Percentiles rank a stretch among this genome's conserved stretches.
These are phyloP conservation scores for Diaporthe sp. DNA, from an alignment of 2,329 filamentous ascomycete genomes.

Conservation along the genomic window DNA sequence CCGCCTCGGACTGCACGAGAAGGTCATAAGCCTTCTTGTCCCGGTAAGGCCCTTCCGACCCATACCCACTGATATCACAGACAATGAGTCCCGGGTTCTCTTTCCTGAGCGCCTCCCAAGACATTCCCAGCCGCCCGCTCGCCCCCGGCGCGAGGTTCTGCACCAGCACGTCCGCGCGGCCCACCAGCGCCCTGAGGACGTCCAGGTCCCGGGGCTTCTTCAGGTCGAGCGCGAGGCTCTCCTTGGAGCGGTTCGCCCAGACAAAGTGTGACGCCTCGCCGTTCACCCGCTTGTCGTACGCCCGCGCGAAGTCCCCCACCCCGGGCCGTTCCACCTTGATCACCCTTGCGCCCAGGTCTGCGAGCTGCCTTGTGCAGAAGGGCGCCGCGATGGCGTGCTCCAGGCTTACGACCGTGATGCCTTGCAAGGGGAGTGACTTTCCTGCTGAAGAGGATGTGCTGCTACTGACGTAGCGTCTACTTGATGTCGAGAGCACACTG, in stretches of 20 bases:
- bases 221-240: conserved; percentile 63
- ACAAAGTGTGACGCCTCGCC: conserved; percentile 66
- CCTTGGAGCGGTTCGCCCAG: conserved; percentile 68
- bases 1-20: conserved; percentile 67
- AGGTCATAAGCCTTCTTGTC: conserved; percentile 69
- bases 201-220: conserved; percentile 58
- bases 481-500: background rate
- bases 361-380: conserved; percentile 66
- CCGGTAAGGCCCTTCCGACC: conserved; percentile 62
- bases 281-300: conserved; percentile 63
- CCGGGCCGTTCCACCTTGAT: conserved; percentile 67
- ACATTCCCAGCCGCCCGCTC: conserved; percentile 59
- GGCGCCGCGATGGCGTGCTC: conserved; percentile 68
- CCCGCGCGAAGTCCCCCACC: conserved; percentile 64
- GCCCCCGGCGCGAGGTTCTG: conserved; percentile 67
- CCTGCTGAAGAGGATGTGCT: background rate
- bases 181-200: conserved; percentile 57
- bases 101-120: conserved; percentile 56
- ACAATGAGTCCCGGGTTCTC: conserved; percentile 62
- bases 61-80: conserved; percentile 67
- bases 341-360: conserved; percentile 65
- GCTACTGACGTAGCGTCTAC: background rate
- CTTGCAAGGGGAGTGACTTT: conserved; percentile 44
- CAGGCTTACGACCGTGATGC: conserved; percentile 63
- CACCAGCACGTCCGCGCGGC: conserved; percentile 63